Evolutionary conservation across 495 filamentous ascomycete genomes (phyloP).

Genomic region (Aspergillus indologenus): DNA sequence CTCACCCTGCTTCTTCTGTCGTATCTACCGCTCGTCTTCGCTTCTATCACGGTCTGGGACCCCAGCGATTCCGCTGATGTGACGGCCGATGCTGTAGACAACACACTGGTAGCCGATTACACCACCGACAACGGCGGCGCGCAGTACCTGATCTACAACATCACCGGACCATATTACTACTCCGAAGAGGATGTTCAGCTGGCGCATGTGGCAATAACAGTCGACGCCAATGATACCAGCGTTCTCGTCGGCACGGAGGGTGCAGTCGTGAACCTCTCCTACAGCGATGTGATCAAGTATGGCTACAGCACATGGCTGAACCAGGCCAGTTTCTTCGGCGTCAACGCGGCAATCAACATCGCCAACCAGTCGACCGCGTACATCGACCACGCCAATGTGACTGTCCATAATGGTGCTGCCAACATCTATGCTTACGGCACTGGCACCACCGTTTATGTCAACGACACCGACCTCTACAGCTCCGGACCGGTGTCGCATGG

Average conservation of each 20-base stretch:
- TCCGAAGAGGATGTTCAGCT: neutral
- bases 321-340: constrained; percentile 1
- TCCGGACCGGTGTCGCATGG: constrained; percentile 21
- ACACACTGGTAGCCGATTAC: no score
- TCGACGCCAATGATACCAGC: neutral
- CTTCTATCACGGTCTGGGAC: no score
- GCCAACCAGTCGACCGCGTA: neutral
- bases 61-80: no score
- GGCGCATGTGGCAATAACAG: neutral
- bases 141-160: neutral
- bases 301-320: neutral
- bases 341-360: neutral
- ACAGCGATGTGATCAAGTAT: neutral
- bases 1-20: no score
- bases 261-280: neutral
- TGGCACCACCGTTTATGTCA: constrained; percentile 19
- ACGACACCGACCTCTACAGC: constrained; percentile 19
- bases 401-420: neutral
- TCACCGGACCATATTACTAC: neutral
- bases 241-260: neutral
- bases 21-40: no score
- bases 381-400: constrained; percentile 1
- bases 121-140: no score
- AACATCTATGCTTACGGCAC: constrained; percentile 1
- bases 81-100: no score